phyloP scores from a whole-genome alignment of 2,329 filamentous ascomycete genomes.

The Colletotrichum musicola region DNA sequence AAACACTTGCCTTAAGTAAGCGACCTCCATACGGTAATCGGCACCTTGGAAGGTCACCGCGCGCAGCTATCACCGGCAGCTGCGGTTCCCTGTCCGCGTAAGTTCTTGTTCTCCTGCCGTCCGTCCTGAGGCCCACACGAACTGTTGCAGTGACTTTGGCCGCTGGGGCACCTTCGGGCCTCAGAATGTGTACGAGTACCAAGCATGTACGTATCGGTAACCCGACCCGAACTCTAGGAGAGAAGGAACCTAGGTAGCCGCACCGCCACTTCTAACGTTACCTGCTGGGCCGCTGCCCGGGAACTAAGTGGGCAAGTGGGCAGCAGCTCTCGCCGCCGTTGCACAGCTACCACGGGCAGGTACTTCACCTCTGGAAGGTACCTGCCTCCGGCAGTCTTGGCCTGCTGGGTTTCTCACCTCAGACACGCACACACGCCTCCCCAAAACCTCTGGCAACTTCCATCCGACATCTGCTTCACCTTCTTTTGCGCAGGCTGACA shows the following conservation, averaged over 20 bases:
- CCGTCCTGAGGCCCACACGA: constrained; percentile 5
- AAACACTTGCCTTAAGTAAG: no score
- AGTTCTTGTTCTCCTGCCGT: constrained; percentile 21
- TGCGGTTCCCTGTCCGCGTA: constrained; percentile 32
- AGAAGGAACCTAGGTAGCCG: no score
- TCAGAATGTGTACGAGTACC: no score
- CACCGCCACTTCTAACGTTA: not conserved
- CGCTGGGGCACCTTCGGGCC: no score
- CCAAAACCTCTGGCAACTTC: constrained; percentile 25
- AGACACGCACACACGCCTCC: not conserved
- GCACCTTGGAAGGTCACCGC: no score
- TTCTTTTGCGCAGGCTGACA: not conserved
- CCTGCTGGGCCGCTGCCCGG: not conserved
- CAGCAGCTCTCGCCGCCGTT: not conserved
- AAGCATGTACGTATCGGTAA: no score
- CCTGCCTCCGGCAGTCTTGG: no score
- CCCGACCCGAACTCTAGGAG: no score
- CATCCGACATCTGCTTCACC: constrained; percentile 14
- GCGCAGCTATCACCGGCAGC: not conserved
- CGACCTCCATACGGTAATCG: no score
- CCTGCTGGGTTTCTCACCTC: no score
- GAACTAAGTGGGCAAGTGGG: not conserved
- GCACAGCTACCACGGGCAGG: not conserved
- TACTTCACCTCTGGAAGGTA: not conserved
- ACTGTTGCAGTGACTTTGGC: constrained; percentile 1